Base-by-base conservation (phyloP, 169 alveolate genomes). In the Eimeria acervulina region DNA sequence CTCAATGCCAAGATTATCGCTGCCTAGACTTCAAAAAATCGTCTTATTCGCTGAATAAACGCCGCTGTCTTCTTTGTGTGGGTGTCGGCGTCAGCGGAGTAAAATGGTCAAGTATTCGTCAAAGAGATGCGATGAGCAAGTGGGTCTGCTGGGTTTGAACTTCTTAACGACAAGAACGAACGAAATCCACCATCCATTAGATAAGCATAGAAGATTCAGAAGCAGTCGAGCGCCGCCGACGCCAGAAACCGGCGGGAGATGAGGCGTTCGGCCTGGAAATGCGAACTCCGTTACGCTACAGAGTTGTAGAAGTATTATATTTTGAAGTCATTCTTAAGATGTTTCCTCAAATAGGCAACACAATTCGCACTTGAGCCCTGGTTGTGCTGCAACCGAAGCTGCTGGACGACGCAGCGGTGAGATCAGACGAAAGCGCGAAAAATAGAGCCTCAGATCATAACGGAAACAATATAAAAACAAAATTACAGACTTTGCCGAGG, bases 221-320 rank as follows among this genome's bases (percentile, higher is more conserved):
- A 7, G 31, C 63, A 31, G 19, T 10, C 10, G 4, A 21, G 90
- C 90, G 90, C 90, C 68, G 90, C 90, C 90, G 90, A 80, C 90
- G 33, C 3, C n/a, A 4, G 19, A 15, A 17, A 17, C 38, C 31
- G 59, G 17, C 42, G n/a, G 40, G 87, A 17, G 12, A 47, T 6
- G 40, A 28, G 21, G 0, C 33, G 68, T 38, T 23, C 26, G 21
- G 8, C 38, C 42, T 0, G 21, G 90, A 13, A 80, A n/a, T 44
- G 12, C 21, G 90, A 17, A 28, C 19, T 23, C 42, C 90, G 23
- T 0, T 28, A n/a, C 42, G 40, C 55, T 80, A n/a, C 31, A 21
- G 38, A 19, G n/a, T 4, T 17, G 10, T 12, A 13, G 40, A 80
- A 80, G 8, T 17, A 44, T 4, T 44, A 13, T 12, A 44, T 7